Evolutionary conservation across 176 grass and related monocot genomes (phyloP).

Genomic region (Oryza punctata): DNA sequence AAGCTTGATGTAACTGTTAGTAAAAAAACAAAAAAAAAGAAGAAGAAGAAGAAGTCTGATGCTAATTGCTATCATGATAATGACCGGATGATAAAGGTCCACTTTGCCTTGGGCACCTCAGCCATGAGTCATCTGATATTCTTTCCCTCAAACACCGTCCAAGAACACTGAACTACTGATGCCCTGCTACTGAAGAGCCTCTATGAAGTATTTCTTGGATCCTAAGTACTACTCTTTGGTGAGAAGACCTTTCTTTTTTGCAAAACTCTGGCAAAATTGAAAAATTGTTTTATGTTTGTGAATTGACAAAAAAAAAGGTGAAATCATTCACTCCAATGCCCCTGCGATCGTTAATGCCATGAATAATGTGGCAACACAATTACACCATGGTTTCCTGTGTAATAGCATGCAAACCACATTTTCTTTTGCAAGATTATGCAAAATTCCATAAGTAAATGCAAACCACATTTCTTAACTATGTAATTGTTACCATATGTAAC

Average conservation of each 20-base stretch:
- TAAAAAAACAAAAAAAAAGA: not conserved
- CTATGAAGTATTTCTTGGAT: not conserved
- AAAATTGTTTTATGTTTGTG: not conserved
- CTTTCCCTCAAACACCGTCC: not conserved
- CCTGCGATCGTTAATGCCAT: not conserved
- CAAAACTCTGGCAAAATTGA: not conserved
- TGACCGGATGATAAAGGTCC: not conserved
- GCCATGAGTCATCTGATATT: not conserved
- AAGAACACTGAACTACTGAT: not conserved
- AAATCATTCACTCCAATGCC: not conserved
- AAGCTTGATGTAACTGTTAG: not conserved
- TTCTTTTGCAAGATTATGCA: not conserved
- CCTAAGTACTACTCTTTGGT: not conserved
- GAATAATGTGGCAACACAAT: not conserved
- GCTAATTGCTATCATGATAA: not conserved
- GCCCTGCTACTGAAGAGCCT: not conserved
- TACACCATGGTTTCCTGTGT: not conserved
- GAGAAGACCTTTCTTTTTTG: not conserved
- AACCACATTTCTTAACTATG: no score
- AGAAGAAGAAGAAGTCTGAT: not conserved
- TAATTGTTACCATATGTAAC: not conserved
- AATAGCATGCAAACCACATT: not conserved
- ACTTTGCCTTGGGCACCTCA: not conserved
- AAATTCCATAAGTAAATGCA: no score
- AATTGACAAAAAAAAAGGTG: not conserved